Conservation (phyloP, 2,329 filamentous ascomycete genomes). For the Fusarium hainanense region DNA sequence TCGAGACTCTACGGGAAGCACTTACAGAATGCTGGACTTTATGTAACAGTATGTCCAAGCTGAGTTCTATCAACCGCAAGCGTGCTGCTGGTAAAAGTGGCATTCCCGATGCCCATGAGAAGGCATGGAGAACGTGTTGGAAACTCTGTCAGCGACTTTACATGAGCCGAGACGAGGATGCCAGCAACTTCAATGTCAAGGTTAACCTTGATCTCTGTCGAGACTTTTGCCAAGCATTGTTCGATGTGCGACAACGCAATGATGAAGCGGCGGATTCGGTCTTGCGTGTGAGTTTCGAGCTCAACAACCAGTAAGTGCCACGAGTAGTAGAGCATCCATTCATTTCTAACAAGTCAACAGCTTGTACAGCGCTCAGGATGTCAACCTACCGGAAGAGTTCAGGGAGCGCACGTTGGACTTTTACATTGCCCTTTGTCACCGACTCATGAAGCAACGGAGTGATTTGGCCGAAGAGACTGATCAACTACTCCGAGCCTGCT, state of each 20-base stretch:
- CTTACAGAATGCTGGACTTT: conserved; percentile 92
- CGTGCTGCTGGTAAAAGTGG: conserved; percentile 81
- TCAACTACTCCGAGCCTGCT: conserved; percentile 84
- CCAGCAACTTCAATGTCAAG: conserved; percentile 73
- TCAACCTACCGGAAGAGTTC: conserved; percentile 83
- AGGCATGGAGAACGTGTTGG: conserved; percentile 95
- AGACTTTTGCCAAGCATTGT: conserved; percentile 91
- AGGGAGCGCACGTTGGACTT: conserved; percentile 92
- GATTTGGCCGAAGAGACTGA: conserved; percentile 85
- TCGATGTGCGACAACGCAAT: conserved; percentile 82
- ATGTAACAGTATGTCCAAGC: conserved; percentile 87
- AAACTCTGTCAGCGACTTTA: conserved; percentile 91
- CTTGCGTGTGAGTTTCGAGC: conserved; percentile 89
- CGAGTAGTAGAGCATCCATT: conserved; percentile 4
- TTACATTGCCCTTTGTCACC: conserved; percentile 92
- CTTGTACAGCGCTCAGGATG: conserved; percentile 90
- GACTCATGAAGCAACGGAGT: conserved; percentile 93
- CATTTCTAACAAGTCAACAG: conserved; percentile 52
- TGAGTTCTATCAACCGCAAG: conserved; percentile 86
- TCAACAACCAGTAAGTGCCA: conserved; percentile 83
- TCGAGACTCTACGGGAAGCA: conserved; percentile 77
- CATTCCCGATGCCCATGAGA: conserved; percentile 81
- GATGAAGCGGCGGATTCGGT: conserved; percentile 88
- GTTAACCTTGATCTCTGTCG: conserved; percentile 87
- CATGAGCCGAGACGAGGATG: conserved; percentile 78